Evolutionary conservation across 2,329 filamentous ascomycete genomes (phyloP).

Genomic region (Clarireedia paspali): DNA sequence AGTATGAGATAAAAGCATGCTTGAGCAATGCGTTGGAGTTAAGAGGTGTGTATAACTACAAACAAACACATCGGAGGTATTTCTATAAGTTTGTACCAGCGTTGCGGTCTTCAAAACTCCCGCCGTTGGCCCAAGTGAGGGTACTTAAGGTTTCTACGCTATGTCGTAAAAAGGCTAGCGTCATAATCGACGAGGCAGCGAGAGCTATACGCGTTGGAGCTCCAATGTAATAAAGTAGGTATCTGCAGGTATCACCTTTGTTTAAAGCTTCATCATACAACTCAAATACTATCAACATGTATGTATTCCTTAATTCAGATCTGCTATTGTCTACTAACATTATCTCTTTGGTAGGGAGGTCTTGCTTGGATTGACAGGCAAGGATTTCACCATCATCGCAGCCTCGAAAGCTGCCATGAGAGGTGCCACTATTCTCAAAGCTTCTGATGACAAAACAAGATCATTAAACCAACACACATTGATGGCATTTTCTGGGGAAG

Average conservation of each 20-base stretch:
- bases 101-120: no score
- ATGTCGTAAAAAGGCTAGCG: slow-evolving; percentile 8
- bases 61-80: no score
- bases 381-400: slow-evolving; percentile 97
- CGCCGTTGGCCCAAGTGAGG: neutral
- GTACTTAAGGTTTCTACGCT: slow-evolving; percentile 1
- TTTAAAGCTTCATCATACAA: slow-evolving; percentile 18
- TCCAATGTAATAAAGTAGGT: neutral
- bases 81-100: no score
- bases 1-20: no score
- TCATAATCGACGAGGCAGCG: slow-evolving; percentile 21
- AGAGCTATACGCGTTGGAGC: slow-evolving; percentile 25
- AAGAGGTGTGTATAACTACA: no score
- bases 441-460: slow-evolving; percentile 92
- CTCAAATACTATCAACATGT: slow-evolving; percentile 24
- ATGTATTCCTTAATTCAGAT: slow-evolving; percentile 1
- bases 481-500: slow-evolving; percentile 92
- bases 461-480: slow-evolving; percentile 87
- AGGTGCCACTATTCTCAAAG: slow-evolving; percentile 92
- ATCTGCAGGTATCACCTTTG: slow-evolving; percentile 9
- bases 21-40: no score
- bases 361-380: slow-evolving; percentile 93
- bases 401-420: slow-evolving; percentile 98
- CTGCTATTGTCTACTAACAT: slow-evolving; percentile 11
- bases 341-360: slow-evolving; percentile 65